Conservation (phyloP, 768 basidiomycete species). For the Lactarius quietus region DNA sequence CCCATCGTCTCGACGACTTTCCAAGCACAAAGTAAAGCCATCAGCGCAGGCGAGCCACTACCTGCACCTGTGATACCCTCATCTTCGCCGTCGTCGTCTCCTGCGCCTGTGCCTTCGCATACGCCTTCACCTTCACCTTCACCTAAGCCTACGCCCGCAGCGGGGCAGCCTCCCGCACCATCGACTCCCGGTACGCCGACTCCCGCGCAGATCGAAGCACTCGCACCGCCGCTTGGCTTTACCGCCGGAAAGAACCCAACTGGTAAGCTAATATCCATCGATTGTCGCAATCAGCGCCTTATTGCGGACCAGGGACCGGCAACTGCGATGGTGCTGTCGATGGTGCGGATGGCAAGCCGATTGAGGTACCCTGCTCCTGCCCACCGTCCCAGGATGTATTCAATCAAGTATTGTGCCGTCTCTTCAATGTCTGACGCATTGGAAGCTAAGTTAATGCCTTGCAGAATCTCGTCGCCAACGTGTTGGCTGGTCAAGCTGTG, state of each 20-base stretch:
- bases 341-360: conserved; percentile 34
- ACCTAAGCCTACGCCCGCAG: too few relatives aligned
- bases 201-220: too few relatives aligned
- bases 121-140: too few relatives aligned
- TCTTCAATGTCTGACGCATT: too few relatives aligned
- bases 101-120: too few relatives aligned
- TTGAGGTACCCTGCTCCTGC: conserved; percentile 42
- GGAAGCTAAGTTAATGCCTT: too few relatives aligned
- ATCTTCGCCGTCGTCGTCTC: too few relatives aligned
- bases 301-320: conserved; percentile 9
- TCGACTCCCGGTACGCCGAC: too few relatives aligned
- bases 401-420: conserved; percentile 27
- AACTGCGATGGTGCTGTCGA: conserved; percentile 31
- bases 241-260: not conserved
- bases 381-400: conserved; percentile 37
- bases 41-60: too few relatives aligned
- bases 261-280: not conserved
- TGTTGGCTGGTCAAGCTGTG: conserved; percentile 38
- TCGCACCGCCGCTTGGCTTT: too few relatives aligned
- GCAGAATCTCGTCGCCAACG: conserved; percentile 13
- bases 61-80: too few relatives aligned
- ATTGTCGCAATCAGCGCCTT: not conserved
- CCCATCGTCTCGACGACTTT: conserved; percentile 58
- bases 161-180: too few relatives aligned
- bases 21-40: conserved; percentile 13